These are phyloP conservation scores for Rosa chinensis DNA, from an alignment of 306 rosid genomes.

Conservation along the genomic window DNA sequence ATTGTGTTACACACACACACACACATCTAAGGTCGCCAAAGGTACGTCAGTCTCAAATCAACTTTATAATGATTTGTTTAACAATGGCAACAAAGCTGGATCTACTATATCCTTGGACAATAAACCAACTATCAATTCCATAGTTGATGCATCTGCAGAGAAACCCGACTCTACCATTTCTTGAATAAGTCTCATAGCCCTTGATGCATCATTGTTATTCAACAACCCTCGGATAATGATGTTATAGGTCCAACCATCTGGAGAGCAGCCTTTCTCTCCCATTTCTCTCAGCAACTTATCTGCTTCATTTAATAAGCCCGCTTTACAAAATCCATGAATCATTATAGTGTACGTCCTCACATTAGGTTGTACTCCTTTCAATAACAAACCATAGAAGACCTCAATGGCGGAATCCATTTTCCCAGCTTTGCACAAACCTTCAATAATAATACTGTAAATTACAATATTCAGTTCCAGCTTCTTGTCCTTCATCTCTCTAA, in stretches of 20 bases:
- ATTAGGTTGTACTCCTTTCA: background rate
- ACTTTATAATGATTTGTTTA: background rate
- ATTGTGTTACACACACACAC: no score
- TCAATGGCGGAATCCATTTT: background rate
- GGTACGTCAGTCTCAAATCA: background rate
- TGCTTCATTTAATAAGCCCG: background rate
- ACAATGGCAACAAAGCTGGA: background rate
- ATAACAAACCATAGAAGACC: background rate
- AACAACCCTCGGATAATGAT: background rate
- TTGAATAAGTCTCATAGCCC: background rate
- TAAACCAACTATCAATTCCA: background rate
- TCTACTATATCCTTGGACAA: background rate
- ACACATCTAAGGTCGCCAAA: no score
- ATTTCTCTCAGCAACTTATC: background rate
- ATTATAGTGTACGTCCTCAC: background rate
- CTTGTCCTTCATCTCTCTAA: background rate
- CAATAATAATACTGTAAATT: background rate
- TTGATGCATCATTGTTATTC: background rate
- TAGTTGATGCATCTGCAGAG: background rate
- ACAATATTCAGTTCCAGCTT: background rate
- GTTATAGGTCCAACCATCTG: background rate
- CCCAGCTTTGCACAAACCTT: background rate
- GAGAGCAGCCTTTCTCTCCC: background rate
- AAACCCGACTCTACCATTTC: background rate
- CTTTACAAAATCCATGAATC: background rate